These are phyloP conservation scores for Apocynum venetum DNA, from an alignment of 257 asterid genomes.

Conservation along the genomic window DNA sequence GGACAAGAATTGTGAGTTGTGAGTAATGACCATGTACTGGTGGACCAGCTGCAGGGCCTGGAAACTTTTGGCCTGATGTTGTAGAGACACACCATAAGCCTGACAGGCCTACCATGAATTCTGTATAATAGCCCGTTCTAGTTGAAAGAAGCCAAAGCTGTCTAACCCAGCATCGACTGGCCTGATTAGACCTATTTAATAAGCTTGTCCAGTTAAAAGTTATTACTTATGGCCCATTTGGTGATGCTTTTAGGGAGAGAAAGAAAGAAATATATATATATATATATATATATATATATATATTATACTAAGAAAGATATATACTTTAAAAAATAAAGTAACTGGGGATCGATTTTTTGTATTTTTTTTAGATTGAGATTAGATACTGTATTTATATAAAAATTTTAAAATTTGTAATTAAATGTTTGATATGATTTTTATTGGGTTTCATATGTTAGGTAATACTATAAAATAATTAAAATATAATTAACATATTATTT, in stretches of 20 bases:
- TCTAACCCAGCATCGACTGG: constrained; percentile 2
- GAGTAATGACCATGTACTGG: not conserved
- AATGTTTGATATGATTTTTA: too few relatives aligned
- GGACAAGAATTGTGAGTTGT: not conserved
- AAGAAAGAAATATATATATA: too few relatives aligned
- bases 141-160: not conserved
- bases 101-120: not conserved
- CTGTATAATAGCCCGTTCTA: not conserved
- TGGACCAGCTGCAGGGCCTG: not conserved
- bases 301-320: too few relatives aligned
- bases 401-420: too few relatives aligned
- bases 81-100: not conserved
- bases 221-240: not conserved
- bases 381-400: too few relatives aligned
- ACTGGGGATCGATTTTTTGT: too few relatives aligned
- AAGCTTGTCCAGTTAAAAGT: not conserved
- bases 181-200: not conserved
- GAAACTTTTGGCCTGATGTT: not conserved
- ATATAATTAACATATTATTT: too few relatives aligned
- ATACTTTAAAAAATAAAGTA: too few relatives aligned
- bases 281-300: too few relatives aligned
- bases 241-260: not conserved
- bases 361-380: too few relatives aligned
- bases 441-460: too few relatives aligned
- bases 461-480: too few relatives aligned